phyloP scores from a whole-genome alignment of 2,329 filamentous ascomycete species.

The Colletotrichum viniferum region DNA sequence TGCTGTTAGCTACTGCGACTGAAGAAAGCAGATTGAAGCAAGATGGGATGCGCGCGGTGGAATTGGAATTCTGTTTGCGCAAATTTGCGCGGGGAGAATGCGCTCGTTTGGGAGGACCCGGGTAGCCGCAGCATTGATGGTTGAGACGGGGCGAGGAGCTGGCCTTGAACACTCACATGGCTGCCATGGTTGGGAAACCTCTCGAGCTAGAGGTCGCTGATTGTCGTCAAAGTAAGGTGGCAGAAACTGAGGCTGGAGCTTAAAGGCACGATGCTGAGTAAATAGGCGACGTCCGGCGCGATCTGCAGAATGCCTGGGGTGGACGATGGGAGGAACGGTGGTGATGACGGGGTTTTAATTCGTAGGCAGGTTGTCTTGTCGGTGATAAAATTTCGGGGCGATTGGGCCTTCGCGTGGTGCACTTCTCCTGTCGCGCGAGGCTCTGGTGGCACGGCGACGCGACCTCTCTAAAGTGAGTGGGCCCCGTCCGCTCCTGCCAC shows the following conservation, averaged over 20 bases:
- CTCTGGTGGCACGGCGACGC: slow-evolving; percentile 19
- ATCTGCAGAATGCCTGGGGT: background rate
- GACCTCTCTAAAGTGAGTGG: slow-evolving; percentile 21
- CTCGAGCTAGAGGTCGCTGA: background rate
- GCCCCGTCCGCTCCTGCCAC: background rate
- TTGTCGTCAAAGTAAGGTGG: background rate
- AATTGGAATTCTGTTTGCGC: slow-evolving; percentile 28
- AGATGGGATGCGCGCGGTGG: background rate
- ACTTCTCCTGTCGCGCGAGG: slow-evolving; percentile 16
- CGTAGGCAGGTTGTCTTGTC: background rate
- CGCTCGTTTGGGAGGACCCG: background rate
- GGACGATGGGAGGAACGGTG: background rate
- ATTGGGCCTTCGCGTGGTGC: background rate
- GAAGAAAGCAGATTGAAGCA: background rate
- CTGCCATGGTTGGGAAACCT: slow-evolving; percentile 17
- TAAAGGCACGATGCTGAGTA: background rate
- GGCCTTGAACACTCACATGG: slow-evolving; percentile 12
- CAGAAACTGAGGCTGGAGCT: background rate
- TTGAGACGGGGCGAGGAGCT: background rate
- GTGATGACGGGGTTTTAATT: background rate
- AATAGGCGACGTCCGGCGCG: background rate
- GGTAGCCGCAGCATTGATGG: background rate
- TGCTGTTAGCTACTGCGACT: background rate
- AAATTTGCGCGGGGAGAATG: slow-evolving; percentile 23
- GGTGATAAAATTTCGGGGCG: slow-evolving; percentile 16